Evolutionary conservation across 768 basidiomycete genomes (phyloP), one percentile per base, ranked within the genome.

Genomic region (Pisolithus albus): DNA sequence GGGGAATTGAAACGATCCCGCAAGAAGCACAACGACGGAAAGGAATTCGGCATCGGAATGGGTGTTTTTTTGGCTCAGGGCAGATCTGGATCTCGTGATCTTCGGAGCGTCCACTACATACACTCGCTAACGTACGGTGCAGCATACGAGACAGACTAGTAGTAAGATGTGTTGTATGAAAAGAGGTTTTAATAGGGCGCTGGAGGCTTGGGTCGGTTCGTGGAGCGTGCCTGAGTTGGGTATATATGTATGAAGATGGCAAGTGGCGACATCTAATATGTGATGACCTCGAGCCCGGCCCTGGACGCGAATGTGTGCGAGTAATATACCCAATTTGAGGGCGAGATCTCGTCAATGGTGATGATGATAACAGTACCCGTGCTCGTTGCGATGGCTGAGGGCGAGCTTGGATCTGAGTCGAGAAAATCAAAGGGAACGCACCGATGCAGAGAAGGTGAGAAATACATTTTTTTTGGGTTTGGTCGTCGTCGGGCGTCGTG

Each of bases 21-120:
- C 30, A 41, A 51, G 38, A 50, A 51, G 47, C 37, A 23, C n/a
- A n/a, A n/a, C n/a, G 19, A 34, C 26, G 42, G 34, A 52, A 21
- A n/a, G 34, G 49, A 30, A 50, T 53, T 21, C 28, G 52, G 38
- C 19, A 41, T 43, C 23, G 42, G 42, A 21, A 21, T 43, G 42
- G 21, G 26, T 26, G 26, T 19, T 8, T 43, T 8, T 43, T 43
- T 43, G 42, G 21, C 4, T 24, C 42, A 43, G 42, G 52, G 19
- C 8, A 49, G n/a, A 43, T 36, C 42, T 26, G 15, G 23, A 15
- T 43, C 23, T 43, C 42, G 19, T 43, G 19, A 24, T 19, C 24
- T 32, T 51, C 44, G 50, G 37, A 34, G 46, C 13, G 30, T 3
- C 16, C 13, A 19, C 44, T 5, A 5, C 13, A 30, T 18, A 32